Percentiles rank a stretch among this genome's conserved stretches.
Evolutionary conservation across 306 rosid species (phyloP).

Genomic region (Vigna trinervia): DNA sequence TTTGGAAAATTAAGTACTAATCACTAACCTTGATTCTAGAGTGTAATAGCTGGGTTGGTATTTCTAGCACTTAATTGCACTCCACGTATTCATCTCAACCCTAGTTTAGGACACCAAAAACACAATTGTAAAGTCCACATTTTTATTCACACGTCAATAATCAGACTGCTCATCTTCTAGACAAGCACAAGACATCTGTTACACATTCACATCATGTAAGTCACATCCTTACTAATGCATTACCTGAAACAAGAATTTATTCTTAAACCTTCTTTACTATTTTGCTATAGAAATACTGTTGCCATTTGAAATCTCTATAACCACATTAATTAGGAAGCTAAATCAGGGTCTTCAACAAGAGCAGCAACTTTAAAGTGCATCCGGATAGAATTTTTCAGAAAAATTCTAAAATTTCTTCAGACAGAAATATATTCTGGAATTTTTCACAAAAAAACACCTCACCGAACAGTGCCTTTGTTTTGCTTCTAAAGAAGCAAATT

Average conservation of each 20-base stretch:
- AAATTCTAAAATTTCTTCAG: neutral
- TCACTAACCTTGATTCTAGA: constrained; percentile 28
- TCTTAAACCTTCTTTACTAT: neutral
- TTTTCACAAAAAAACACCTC: constrained; percentile 10
- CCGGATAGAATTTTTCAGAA: neutral
- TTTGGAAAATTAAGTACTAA: constrained; percentile 27
- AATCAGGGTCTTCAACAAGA: constrained; percentile 13
- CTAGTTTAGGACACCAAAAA: constrained; percentile 33
- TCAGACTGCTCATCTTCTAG: constrained; percentile 20
- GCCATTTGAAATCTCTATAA: neutral
- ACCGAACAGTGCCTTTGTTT: constrained; percentile 13
- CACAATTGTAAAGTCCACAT: constrained; percentile 3
- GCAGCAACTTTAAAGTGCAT: constrained; percentile 19
- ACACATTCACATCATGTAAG: constrained; percentile 9
- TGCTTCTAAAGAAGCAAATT: constrained; percentile 26
- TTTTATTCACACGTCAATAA: constrained; percentile 4
- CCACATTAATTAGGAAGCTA: constrained; percentile 4
- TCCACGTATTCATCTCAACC: constrained; percentile 27
- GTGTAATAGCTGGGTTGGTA: constrained; percentile 25
- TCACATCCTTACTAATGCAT: constrained; percentile 18
- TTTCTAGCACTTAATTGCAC: constrained; percentile 21
- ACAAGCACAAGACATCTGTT: constrained; percentile 18
- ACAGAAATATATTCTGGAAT: neutral
- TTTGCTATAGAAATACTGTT: constrained; percentile 10
- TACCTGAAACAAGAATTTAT: neutral